Base-by-base conservation (phyloP, 2,329 filamentous ascomycete species). In the Oidium heveae region DNA sequence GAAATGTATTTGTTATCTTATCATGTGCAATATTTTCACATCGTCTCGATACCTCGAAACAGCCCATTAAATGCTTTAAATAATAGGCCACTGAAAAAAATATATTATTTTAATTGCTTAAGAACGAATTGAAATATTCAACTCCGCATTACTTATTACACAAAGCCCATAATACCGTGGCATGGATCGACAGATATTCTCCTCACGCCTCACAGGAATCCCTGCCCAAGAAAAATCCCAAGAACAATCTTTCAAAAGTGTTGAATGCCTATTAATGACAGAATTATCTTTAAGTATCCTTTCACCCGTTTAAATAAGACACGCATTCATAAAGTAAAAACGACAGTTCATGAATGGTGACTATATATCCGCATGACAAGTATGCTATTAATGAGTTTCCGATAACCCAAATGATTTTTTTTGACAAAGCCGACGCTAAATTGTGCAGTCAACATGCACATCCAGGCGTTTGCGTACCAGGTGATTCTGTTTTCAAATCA, bases 361-460 rank as follows among this genome's bases (percentile, higher is more conserved):
- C 16, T 22, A 24, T n/a, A 28, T n/a, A 41, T 20, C 28, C 46
- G 22, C 36, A 50, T 15, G 50, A 44, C 10, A 37, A 51, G 9
- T 22, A 34, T 32, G 46, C 18, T 22, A 37, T n/a, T 33, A 18
- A 33, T 13, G 39, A 43, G 10, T 10, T 15, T 55, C 36, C 13
- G 8, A 36, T 41, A 16, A 8, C 10, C 28, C 55, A 24, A 53
- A 44, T 20, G 52, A 56, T 52, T 58, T 56, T 56, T 61, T 60
- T 41, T 58, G 56, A 51, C 28, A 54, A 56, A 55, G 57, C 57
- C 56, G 54, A 57, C 47, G 55, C 55, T 53, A 24, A 56, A 54
- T 53, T 54, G 32, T 50, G 56, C 50, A 54, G 55, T 69, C 73
- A 84, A 67, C 80, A 84, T 64, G 78, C 76, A 70, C 80, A 84